Evolutionary conservation across 129 eudicot species (phyloP).

Genomic region (Silybum marianum): DNA sequence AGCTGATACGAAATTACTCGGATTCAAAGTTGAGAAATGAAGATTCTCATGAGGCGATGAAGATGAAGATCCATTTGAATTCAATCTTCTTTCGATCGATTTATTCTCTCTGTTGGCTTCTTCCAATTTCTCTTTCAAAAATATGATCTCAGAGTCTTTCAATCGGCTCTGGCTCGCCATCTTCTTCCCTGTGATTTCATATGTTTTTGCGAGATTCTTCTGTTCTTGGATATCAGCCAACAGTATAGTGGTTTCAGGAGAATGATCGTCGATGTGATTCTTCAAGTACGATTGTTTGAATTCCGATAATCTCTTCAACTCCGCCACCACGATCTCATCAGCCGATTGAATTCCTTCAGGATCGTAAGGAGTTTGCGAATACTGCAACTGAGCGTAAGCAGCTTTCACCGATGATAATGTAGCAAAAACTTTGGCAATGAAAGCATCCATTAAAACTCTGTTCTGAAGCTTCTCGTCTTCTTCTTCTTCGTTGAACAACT

Average conservation of each 20-base stretch:
- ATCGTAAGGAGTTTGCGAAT: constrained; percentile 74
- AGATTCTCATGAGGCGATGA: constrained; percentile 44
- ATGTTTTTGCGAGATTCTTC: constrained; percentile 56
- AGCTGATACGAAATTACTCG: constrained; percentile 56
- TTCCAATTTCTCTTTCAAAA: constrained; percentile 62
- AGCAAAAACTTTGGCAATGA: constrained; percentile 71
- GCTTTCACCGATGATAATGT: constrained; percentile 73
- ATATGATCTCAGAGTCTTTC: constrained; percentile 62
- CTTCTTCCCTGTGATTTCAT: constrained; percentile 53
- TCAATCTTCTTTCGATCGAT: constrained; percentile 66
- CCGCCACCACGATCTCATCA: constrained; percentile 66
- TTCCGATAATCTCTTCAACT: constrained; percentile 65
- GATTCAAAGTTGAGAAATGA: constrained; percentile 51
- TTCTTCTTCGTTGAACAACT: constrained; percentile 34
- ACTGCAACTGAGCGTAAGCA: constrained; percentile 74
- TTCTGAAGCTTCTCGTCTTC: constrained; percentile 28
- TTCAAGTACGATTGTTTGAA: constrained; percentile 64
- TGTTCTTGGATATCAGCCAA: constrained; percentile 73
- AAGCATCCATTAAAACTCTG: constrained; percentile 52
- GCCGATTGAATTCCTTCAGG: constrained; percentile 75
- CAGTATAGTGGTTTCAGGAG: constrained; percentile 50
- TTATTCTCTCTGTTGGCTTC: constrained; percentile 58
- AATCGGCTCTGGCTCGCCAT: constrained; percentile 54
- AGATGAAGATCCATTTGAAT: constrained; percentile 61
- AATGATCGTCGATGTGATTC: constrained; percentile 56